phyloP scores from a whole-genome alignment of 2,329 filamentous ascomycete species.

The Botryotinia convoluta region DNA sequence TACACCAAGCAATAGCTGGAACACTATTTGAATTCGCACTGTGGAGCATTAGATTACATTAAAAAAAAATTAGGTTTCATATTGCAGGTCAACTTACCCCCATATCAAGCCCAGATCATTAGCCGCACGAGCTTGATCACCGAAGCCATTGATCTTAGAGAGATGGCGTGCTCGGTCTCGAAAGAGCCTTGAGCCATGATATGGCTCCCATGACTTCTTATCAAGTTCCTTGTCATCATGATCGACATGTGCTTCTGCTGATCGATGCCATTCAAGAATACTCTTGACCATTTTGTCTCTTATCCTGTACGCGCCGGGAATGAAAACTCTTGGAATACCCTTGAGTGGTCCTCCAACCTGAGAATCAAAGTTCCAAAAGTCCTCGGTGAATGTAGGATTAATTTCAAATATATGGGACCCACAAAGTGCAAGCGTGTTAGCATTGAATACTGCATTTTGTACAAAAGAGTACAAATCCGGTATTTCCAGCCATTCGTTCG shows the following conservation, averaged over 20 bases:
- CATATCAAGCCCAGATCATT: constrained; percentile 31
- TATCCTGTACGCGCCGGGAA: constrained; percentile 27
- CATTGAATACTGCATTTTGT: constrained; percentile 31
- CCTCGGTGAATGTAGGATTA: constrained; percentile 29
- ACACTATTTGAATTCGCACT: constrained; percentile 35
- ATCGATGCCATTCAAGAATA: constrained; percentile 34
- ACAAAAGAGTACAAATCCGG: constrained; percentile 35
- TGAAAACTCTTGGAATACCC: constrained; percentile 33
- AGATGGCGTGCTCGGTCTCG: constrained; percentile 24
- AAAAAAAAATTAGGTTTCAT: neutral
- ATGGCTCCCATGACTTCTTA: constrained; percentile 34
- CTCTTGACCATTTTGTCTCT: constrained; percentile 30
- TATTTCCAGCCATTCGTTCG: constrained; percentile 26
- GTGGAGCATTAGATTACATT: constrained; percentile 3
- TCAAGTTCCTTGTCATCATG: constrained; percentile 23
- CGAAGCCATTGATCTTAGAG: constrained; percentile 19
- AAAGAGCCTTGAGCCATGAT: constrained; percentile 36
- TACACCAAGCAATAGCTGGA: constrained; percentile 32
- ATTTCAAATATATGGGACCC: constrained; percentile 34
- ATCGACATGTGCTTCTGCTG: constrained; percentile 26
- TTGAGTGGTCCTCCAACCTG: constrained; percentile 29
- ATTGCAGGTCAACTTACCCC: constrained; percentile 24
- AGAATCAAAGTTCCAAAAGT: constrained; percentile 38
- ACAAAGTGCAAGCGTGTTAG: constrained; percentile 32
- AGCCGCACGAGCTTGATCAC: constrained; percentile 22